These are phyloP conservation scores for Gloeophyllum trabeum DNA, from an alignment of 768 basidiomycete genomes.

Conservation along the genomic window DNA sequence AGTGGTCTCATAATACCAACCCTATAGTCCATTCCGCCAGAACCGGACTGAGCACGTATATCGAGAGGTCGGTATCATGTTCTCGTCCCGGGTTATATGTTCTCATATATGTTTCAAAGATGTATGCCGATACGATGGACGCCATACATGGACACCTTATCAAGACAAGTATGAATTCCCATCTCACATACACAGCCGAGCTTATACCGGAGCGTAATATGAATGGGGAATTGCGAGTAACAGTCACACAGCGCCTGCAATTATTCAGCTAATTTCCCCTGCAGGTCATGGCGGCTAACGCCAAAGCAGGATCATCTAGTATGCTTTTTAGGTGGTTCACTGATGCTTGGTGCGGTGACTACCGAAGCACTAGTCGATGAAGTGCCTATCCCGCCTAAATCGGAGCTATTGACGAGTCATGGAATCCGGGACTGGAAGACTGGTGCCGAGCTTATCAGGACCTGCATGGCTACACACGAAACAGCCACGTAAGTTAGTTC, in stretches of 20 bases:
- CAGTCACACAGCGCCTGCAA: not conserved
- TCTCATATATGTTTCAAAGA: constrained; percentile 33
- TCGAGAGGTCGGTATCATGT: constrained; percentile 50
- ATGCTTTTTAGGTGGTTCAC: constrained; percentile 87
- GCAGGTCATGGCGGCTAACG: constrained; percentile 59
- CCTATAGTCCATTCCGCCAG: constrained; percentile 20
- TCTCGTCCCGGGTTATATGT: too few species aligned
- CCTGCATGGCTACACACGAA: constrained; percentile 80
- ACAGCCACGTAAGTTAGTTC: constrained; percentile 60
- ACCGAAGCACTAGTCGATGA: constrained; percentile 39
- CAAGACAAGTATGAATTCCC: constrained; percentile 42
- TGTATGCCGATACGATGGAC: constrained; percentile 83
- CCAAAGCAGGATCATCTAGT: constrained; percentile 95
- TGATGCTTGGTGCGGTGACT: constrained; percentile 81
- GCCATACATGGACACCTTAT: constrained; percentile 72
- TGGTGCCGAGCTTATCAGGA: constrained; percentile 73
- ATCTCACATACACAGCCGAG: constrained; percentile 75
- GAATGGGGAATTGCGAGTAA: constrained; percentile 22
- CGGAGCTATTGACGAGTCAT: constrained; percentile 44
- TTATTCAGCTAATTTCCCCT: not conserved
- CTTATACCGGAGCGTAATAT: constrained; percentile 45
- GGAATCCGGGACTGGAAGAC: constrained; percentile 74
- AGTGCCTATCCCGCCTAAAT: constrained; percentile 58
- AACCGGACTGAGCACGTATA: constrained; percentile 70
- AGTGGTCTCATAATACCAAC: not conserved